Conservation (phyloP, 2,329 filamentous ascomycete genomes). For the Sphaerostilbella broomeana region DNA sequence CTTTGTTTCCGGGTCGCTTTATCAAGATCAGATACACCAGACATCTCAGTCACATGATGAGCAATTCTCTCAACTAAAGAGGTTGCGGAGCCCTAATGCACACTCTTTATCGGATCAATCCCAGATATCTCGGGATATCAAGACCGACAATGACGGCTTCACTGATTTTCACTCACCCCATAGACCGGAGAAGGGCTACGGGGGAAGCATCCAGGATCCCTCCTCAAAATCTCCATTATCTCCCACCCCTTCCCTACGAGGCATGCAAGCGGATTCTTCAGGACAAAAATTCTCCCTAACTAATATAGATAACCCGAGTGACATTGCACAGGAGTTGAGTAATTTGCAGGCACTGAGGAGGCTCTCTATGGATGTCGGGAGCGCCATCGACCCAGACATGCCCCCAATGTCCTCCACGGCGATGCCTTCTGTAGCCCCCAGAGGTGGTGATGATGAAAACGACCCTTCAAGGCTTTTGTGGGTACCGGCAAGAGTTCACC, state of each 20-base stretch:
- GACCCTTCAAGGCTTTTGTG: slow-evolving; percentile 86
- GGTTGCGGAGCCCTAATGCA: slow-evolving; percentile 35
- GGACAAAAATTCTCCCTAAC: slow-evolving; percentile 67
- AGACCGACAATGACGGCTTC: slow-evolving; percentile 27
- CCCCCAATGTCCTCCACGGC: slow-evolving; percentile 62
- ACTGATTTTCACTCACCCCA: slow-evolving; percentile 40
- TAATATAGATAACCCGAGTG: slow-evolving; percentile 82
- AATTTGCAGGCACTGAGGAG: slow-evolving; percentile 84
- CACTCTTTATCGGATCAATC: slow-evolving; percentile 40
- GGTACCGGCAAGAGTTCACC: slow-evolving; percentile 91
- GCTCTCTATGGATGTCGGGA: slow-evolving; percentile 91
- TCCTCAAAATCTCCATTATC: slow-evolving; percentile 40
- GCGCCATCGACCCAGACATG: slow-evolving; percentile 64
- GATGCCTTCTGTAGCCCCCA: slow-evolving; percentile 66
- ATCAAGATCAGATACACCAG: slow-evolving; percentile 44
- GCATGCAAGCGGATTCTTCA: slow-evolving; percentile 56
- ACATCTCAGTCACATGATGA: slow-evolving; percentile 15
- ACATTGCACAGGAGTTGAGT: slow-evolving; percentile 85
- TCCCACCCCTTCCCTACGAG: slow-evolving; percentile 47
- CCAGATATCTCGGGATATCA: background rate
- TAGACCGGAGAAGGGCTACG: slow-evolving; percentile 33
- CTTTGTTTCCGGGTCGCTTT: slow-evolving; percentile 56
- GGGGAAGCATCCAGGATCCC: slow-evolving; percentile 35
- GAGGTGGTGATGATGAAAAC: slow-evolving; percentile 70
- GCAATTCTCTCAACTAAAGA: slow-evolving; percentile 23